Base-by-base conservation (phyloP, 345 rosid species). In the Ceriops tagal region DNA sequence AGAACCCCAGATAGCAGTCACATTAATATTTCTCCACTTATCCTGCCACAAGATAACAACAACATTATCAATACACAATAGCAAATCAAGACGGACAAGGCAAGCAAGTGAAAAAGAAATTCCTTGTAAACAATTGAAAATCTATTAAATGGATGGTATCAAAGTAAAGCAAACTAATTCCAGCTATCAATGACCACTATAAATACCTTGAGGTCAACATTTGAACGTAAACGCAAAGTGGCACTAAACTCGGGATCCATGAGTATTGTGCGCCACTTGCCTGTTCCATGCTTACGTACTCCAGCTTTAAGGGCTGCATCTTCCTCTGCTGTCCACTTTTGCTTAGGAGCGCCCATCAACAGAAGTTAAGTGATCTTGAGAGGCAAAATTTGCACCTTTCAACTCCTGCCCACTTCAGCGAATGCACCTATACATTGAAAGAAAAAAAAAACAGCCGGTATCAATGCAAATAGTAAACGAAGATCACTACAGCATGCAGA, bases 261-360 rank as follows among this genome's bases (percentile, higher is more conserved):
- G 49, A 77, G 80, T 47, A 77, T 77, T 9, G 80, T 77, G 31
- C 80, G 80, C 80, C 80, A 77, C 72, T 71, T 77, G 2, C 80
- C 80, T 6, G 65, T 71, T 65, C 80, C 80, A 68, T 77, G 80
- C 76, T 77, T 77, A 55, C 28, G 55, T 30, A 77, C 80, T 58
- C 80, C 80, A 58, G 80, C 76, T 77, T 77, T 77, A 57, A 77
- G 80, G 35, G 80, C 80, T 13, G 80, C 76, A 73, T 77, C 80
- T 67, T 77, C 80, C 49, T 77, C 80, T n/a, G 76, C 76, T 9
- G 80, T 77, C 80, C 80, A 77, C 66, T 77, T 77, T 61, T 71
- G 80, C 80, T 77, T 77, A 26, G 80, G 80, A 62, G 80, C 80
- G 58, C 76, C 80, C 80, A 77, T 77, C 53, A 70, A 76, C 58